These are phyloP conservation scores for Rhodotorula toruloides DNA, from an alignment of 768 basidiomycete genomes.

Conservation along the genomic window DNA sequence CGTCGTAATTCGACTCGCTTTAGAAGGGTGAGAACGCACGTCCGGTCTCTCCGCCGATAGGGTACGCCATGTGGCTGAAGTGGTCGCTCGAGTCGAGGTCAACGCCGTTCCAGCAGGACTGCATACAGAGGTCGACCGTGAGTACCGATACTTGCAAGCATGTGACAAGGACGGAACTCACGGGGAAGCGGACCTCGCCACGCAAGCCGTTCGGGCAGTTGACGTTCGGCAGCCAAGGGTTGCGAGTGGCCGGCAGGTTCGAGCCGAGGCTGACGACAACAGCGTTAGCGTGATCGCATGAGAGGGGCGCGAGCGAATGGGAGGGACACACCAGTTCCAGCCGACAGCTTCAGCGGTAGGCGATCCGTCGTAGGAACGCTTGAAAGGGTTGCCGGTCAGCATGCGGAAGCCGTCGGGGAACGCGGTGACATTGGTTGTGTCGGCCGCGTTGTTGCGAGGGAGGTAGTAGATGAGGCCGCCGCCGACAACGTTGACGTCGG, in stretches of 20 bases:
- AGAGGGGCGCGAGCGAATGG: neutral
- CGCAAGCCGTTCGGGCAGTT: conserved; percentile 42
- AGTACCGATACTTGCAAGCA: neutral
- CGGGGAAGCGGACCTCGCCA: conserved; percentile 34
- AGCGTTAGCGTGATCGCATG: neutral
- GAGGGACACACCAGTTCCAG: conserved; percentile 46
- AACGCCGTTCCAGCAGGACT: conserved; percentile 49
- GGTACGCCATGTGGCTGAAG: conserved; percentile 50
- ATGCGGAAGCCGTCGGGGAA: conserved; percentile 42
- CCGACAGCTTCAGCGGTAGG: conserved; percentile 49
- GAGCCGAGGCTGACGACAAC: conserved; percentile 9
- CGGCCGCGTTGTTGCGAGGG: neutral
- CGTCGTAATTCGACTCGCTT: too few species aligned
- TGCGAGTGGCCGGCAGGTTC: conserved; percentile 4
- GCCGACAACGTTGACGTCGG: conserved; percentile 34
- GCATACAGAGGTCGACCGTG: neutral
- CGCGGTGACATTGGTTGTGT: conserved; percentile 17
- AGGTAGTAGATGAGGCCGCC: conserved; percentile 45
- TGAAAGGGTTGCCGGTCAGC: conserved; percentile 53
- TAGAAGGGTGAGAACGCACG: neutral
- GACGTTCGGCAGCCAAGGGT: conserved; percentile 29
- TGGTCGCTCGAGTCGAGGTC: conserved; percentile 50
- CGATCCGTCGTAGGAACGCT: conserved; percentile 54
- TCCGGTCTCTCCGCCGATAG: conserved; percentile 29
- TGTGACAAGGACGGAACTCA: conserved; percentile 4